phyloP scores from a whole-genome alignment of 495 filamentous ascomycete genomes.

The Annulohypoxylon moriforme region DNA sequence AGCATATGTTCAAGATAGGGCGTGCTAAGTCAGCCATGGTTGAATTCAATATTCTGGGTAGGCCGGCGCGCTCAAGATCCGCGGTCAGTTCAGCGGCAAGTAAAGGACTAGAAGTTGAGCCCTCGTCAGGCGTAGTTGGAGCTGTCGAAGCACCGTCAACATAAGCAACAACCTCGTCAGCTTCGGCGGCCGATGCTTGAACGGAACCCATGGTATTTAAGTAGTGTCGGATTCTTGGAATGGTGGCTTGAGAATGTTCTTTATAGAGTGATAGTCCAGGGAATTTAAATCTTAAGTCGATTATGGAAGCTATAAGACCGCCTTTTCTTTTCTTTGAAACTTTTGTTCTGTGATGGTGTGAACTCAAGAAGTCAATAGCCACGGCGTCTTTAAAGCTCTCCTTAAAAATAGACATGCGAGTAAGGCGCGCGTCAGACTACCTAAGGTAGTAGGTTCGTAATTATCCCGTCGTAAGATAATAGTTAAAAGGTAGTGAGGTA shows the following conservation, averaged over 20 bases:
- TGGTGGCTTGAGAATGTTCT: not conserved
- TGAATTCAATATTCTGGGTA: conserved; percentile 22
- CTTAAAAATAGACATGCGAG: conserved; percentile 7
- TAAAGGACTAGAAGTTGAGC: conserved; percentile 57
- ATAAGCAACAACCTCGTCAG: conserved; percentile 4
- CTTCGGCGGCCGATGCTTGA: not conserved
- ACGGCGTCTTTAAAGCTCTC: not conserved
- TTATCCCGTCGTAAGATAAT: conserved; percentile 10
- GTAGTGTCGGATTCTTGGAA: not conserved
- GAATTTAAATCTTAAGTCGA: not conserved
- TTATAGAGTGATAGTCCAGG: not conserved
- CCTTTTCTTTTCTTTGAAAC: not conserved
- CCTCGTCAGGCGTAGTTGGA: conserved; percentile 66
- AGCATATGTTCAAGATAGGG: conserved; percentile 67
- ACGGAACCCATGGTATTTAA: conserved; percentile 16
- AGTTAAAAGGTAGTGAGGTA: not conserved
- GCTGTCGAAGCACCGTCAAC: conserved; percentile 54
- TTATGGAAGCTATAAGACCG: not conserved
- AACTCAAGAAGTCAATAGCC: conserved; percentile 4
- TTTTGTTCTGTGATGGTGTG: not conserved
- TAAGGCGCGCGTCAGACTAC: not conserved
- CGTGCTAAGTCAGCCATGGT: conserved; percentile 8
- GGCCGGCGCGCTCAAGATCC: conserved; percentile 10
- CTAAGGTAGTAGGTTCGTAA: not conserved
- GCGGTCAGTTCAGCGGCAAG: conserved; percentile 42